phyloP scores from a whole-genome alignment of 371 early-diverging fungal species.

The Furculomyces boomerangus region DNA sequence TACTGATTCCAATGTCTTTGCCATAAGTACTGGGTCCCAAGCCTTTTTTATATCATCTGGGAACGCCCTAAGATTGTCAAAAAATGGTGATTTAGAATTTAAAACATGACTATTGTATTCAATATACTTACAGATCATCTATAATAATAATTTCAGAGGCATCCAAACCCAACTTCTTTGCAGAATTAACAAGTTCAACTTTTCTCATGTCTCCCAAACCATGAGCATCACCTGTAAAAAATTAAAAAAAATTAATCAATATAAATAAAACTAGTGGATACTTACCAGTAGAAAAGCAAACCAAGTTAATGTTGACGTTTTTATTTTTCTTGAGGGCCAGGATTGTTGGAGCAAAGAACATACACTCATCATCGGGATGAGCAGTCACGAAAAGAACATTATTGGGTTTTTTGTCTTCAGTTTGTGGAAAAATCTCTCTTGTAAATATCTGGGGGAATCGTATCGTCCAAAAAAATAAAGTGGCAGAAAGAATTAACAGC shows the following conservation, averaged over 20 bases:
- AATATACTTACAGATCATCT: constrained; percentile 35
- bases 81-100: neutral
- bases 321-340: constrained; percentile 28
- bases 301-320: constrained; percentile 32
- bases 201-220: constrained; percentile 57
- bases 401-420: constrained; percentile 16
- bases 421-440: constrained; percentile 12
- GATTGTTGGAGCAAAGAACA: constrained; percentile 95
- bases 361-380: constrained; percentile 99
- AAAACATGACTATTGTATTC: neutral
- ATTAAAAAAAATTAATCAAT: neutral
- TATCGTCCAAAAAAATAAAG: constrained; percentile 8
- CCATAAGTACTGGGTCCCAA: constrained; percentile 48
- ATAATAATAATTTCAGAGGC: constrained; percentile 35
- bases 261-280: neutral
- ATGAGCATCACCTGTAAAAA: constrained; percentile 44
- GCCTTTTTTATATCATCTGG: constrained; percentile 53
- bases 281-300: constrained; percentile 78
- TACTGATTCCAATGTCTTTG: constrained; percentile 32
- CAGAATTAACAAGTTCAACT: constrained; percentile 53
- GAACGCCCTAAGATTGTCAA: constrained; percentile 12
- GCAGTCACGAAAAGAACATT: constrained; percentile 71
- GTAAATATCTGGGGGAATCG: constrained; percentile 10
- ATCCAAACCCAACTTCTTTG: constrained; percentile 43
- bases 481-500: constrained; percentile 10